Evolutionary conservation across 208 protist species (phyloP).

Genomic region (Leishmania braziliensis): DNA sequence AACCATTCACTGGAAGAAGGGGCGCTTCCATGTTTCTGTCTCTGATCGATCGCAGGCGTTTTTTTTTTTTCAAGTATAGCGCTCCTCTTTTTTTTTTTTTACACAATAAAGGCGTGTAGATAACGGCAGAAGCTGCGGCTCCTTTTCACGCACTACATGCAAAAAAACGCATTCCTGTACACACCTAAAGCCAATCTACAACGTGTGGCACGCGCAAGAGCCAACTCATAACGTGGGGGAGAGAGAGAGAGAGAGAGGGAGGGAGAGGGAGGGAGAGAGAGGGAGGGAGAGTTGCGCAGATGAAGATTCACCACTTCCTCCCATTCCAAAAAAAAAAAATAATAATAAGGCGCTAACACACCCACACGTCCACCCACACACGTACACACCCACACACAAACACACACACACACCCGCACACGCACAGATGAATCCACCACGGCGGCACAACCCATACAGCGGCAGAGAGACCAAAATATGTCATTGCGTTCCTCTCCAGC

Average conservation of each 20-base stretch:
- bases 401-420: background rate
- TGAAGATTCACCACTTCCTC: background rate
- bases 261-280: background rate
- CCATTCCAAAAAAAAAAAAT: background rate
- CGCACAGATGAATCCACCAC: background rate
- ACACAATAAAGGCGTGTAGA: background rate
- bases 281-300: background rate
- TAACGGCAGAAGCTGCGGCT: background rate
- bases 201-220: background rate
- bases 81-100: background rate
- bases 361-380: background rate
- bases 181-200: background rate
- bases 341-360: background rate
- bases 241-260: background rate
- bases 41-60: background rate
- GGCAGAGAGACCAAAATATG: background rate
- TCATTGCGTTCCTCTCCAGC: background rate
- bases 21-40: background rate
- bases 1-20: background rate
- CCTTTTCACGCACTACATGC: background rate
- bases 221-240: background rate
- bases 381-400: background rate
- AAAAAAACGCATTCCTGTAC: background rate
- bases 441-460: background rate
- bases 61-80: background rate